Evolutionary conservation across 352 stramenopile species (phyloP), one percentile per base, ranked within the genome.

Genomic region (Phytophthora idaei): DNA sequence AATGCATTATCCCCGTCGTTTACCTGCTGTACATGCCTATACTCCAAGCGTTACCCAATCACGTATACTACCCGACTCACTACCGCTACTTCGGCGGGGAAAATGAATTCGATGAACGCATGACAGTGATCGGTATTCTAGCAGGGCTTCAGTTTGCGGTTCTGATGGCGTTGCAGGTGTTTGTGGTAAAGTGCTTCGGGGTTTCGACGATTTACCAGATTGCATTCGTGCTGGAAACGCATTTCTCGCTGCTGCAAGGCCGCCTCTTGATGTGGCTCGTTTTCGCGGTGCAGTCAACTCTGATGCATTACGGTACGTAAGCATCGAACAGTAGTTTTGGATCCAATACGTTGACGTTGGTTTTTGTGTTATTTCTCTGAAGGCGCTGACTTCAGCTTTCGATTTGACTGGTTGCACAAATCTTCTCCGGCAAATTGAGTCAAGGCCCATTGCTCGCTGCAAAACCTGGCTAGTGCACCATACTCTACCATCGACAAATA

Each of bases 161-260:
- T 56, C 67, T 78, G 27, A n/a, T 78, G 0, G 57, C 21, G 1
- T 55, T 78, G 3, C 63, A 75, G 45, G 0, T 76, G 12, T 68
- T 78, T 46, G 57, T 78, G 61, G 1, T 21, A 21, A 21, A 21
- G 17, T 21, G 17, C 17, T 78, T 78, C 41, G 67, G 66, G 4
- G 53, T 78, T 51, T 60, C 71, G 2, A 58, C 69, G 3, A 28
- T 88, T 5, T 77, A 79, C 34, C 75, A 82, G 58, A 51, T 86
- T 28, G 69, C 63, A 28, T 88, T 88, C 48, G 79, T 88, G 41
- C 61, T 85, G 5, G 73, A 88, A 49, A 78, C 67, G 0, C 75
- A 88, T 25, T 61, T 57, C 11, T 27, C 60, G 12, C 51, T 81
- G 2, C 63, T 86, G 1, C 80, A 86, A 53, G 64, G 61, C 8